Conservation (phyloP, 345 rosid species). For the Noccaea caerulescens region DNA sequence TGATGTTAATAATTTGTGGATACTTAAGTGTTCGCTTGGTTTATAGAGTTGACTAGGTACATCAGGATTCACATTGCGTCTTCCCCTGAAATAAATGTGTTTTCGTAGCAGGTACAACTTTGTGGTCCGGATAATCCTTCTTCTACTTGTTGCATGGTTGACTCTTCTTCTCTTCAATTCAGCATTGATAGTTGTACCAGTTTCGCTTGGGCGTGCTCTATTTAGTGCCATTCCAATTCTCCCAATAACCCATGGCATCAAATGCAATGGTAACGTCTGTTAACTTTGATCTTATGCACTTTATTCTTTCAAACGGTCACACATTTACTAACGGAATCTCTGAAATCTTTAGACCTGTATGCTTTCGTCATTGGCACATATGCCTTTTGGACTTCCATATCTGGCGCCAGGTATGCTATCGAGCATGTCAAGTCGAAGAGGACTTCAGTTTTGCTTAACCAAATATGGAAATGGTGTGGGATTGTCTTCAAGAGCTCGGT, state of each 20-base stretch:
- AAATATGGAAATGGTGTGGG: constrained; percentile 88
- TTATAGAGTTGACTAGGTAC: constrained; percentile 17
- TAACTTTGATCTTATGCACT: not conserved
- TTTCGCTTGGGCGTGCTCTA: constrained; percentile 92
- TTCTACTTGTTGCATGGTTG: constrained; percentile 95
- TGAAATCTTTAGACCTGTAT: constrained; percentile 69
- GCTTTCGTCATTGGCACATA: constrained; percentile 96
- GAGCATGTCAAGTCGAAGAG: constrained; percentile 81
- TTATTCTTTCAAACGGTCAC: not conserved
- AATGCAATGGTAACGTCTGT: constrained; percentile 79
- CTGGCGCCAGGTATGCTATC: constrained; percentile 85
- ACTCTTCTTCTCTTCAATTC: constrained; percentile 93
- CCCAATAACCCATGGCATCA: constrained; percentile 96
- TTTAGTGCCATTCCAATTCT: constrained; percentile 92
- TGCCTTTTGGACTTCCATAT: constrained; percentile 84
- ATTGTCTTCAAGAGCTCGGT: constrained; percentile 84
- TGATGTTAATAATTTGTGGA: not conserved
- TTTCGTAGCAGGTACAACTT: constrained; percentile 75
- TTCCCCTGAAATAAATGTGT: constrained; percentile 23
- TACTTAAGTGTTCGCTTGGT: constrained; percentile 1
- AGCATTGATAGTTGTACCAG: constrained; percentile 81
- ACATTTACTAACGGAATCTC: constrained; percentile 7
- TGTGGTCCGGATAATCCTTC: constrained; percentile 77
- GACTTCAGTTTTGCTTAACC: constrained; percentile 66
- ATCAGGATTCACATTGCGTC: constrained; percentile 1